Base-by-base conservation (phyloP, 148 eudicot genomes). In the Rhododendron molle region DNA sequence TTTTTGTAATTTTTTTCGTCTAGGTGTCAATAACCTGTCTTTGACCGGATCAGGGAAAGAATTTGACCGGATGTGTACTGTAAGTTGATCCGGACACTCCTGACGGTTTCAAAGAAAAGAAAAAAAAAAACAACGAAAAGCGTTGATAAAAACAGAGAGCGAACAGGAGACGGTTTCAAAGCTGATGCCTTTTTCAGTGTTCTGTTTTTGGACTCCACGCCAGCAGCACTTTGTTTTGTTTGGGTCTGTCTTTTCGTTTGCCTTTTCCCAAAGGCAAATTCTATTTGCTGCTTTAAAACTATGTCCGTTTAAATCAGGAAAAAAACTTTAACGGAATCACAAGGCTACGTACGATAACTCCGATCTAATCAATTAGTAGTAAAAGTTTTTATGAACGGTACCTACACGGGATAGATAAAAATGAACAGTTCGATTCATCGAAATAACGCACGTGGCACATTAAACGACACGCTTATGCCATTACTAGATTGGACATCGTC, bases 201-300 rank as follows among this genome's bases (percentile, higher is more conserved):
- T n/a, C 21, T 79, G 82, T 79, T 79, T 28, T 6, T 14, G 60
- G 82, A 79, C 82, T 46, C 82, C 60, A 79, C 82, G 82, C 36
- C 18, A 4, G 26, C 60, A n/a, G 60, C 58, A 79, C 44, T 79
- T 79, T 46, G 36, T 78, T 79, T 79, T 46, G 36, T 15, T 28
- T 14, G 3, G 12, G 14, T 26, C 82, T 44, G 21, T 26, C 18
- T 47, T 26, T 49, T 47, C 49, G 82, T 4, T 38, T 74, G 9
- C 5, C 47, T 38, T 74, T 74, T 16, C 44, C 78, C 46, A 74
- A 38, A 71, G 76, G 76, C 76, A 71, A 71, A 20, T 40, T 13
- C 76, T 71, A 7, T 4, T 71, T 71, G 34, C 10, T 28, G 16
- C 32, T 67, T 28, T 67, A 11, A 26, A 67, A 67, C 34, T 2